These are phyloP conservation scores for Oemleria cerasiformis DNA, from an alignment of 306 rosid genomes.

Conservation along the genomic window DNA sequence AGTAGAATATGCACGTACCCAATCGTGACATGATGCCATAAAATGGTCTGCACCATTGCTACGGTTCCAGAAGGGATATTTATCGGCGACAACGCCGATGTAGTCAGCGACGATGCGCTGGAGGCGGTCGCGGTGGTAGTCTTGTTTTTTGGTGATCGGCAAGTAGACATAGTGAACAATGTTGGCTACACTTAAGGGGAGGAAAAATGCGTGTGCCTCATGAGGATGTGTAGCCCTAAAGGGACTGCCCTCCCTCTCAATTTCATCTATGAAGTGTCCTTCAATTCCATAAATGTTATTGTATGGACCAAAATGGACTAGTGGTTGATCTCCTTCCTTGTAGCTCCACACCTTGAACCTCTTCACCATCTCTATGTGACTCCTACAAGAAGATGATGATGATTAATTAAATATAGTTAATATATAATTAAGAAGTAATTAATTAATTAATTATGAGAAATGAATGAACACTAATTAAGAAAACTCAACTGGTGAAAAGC, in stretches of 20 bases:
- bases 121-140: conserved; percentile 44
- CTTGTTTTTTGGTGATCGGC: conserved; percentile 35
- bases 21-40: conserved; percentile 56
- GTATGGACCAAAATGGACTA: conserved; percentile 45
- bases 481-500: conserved; percentile 41
- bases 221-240: conserved; percentile 51
- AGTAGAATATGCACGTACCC: conserved; percentile 32
- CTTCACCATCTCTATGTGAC: conserved; percentile 54
- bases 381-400: conserved; percentile 27
- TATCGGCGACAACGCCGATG: conserved; percentile 32
- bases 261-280: conserved; percentile 54
- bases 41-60: conserved; percentile 58
- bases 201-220: conserved; percentile 45
- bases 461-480: not conserved
- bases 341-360: conserved; percentile 58
- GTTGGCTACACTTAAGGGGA: conserved; percentile 45
- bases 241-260: conserved; percentile 33
- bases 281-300: conserved; percentile 50
- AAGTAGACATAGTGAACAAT: conserved; percentile 33
- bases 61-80: conserved; percentile 45
- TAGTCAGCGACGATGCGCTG: conserved; percentile 46
- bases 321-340: conserved; percentile 49
- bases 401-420: not conserved
- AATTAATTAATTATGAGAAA: not conserved
- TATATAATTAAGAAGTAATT: not conserved